These are phyloP conservation scores for Candida fluviatilis DNA, from an alignment of 805 yeast genomes.

Conservation along the genomic window DNA sequence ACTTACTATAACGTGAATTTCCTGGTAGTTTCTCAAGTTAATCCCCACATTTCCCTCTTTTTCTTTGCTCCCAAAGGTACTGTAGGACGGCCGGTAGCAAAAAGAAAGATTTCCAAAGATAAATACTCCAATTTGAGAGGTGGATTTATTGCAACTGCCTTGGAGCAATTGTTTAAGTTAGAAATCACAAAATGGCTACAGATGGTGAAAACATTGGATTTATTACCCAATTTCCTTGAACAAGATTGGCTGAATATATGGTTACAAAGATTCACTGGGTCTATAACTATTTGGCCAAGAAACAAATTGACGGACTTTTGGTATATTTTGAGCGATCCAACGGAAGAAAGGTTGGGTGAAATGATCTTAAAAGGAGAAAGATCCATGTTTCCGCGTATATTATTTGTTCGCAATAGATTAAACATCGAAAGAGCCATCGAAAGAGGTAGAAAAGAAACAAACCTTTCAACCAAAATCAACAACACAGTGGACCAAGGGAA, in stretches of 20 bases:
- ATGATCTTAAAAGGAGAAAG: constrained; percentile 61
- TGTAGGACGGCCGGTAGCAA: constrained; percentile 72
- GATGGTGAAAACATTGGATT: constrained; percentile 58
- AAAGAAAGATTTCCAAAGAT: constrained; percentile 35
- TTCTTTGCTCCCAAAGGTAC: constrained; percentile 77
- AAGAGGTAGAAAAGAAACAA: constrained; percentile 37
- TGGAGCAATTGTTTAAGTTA: constrained; percentile 65
- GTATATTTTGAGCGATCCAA: constrained; percentile 66
- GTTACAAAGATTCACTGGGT: constrained; percentile 70
- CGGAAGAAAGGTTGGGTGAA: constrained; percentile 48
- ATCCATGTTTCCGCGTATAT: constrained; percentile 61
- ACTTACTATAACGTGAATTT: constrained; percentile 74
- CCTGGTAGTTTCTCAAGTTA: constrained; percentile 75
- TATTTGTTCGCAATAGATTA: constrained; percentile 61
- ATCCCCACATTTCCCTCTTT: constrained; percentile 75
- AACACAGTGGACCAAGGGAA: constrained; percentile 6
- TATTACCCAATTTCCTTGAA: constrained; percentile 63
- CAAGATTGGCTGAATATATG: constrained; percentile 81
- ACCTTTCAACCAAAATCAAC: constrained; percentile 12
- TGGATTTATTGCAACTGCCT: constrained; percentile 69
- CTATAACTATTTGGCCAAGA: constrained; percentile 75
- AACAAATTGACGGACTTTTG: constrained; percentile 54
- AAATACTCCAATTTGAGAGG: constrained; percentile 54
- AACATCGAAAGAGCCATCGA: constrained; percentile 63
- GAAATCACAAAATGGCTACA: constrained; percentile 78